Evolutionary conservation across 768 basidiomycete genomes (phyloP).

Genomic region (Termitomyces sp.): DNA sequence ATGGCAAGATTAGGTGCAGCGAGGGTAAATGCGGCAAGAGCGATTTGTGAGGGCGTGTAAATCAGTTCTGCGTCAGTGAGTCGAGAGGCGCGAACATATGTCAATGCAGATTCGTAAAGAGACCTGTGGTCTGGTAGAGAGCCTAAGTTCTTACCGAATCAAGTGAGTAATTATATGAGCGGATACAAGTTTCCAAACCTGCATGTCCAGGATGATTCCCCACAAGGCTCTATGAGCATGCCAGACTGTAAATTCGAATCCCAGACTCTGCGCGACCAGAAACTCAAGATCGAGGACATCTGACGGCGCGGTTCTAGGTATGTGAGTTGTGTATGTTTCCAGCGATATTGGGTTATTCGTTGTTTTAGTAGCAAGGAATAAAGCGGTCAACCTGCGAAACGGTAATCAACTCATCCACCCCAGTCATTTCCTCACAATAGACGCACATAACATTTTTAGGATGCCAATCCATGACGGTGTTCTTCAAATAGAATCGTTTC

Average conservation of each 20-base stretch:
- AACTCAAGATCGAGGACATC: conserved; percentile 96
- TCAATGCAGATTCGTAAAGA: conserved; percentile 61
- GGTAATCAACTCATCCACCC: conserved; percentile 1
- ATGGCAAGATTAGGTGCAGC: conserved; percentile 53
- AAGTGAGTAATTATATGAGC: not conserved
- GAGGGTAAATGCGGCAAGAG: conserved; percentile 70
- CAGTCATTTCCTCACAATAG: not conserved
- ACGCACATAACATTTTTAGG: conserved; percentile 96
- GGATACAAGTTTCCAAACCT: conserved; percentile 41
- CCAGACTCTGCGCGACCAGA: conserved; percentile 88
- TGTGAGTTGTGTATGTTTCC: conserved; percentile 76
- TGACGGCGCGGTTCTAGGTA: conserved; percentile 72
- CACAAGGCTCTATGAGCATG: conserved; percentile 84
- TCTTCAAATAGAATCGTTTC: conserved; percentile 95
- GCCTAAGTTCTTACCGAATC: conserved; percentile 45
- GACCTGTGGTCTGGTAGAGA: conserved; percentile 39
- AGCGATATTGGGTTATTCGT: conserved; percentile 92
- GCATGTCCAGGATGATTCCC: conserved; percentile 85
- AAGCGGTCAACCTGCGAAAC: conserved; percentile 74
- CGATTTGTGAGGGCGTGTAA: conserved; percentile 92
- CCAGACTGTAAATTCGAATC: conserved; percentile 93
- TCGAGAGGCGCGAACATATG: conserved; percentile 70
- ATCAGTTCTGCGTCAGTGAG: conserved; percentile 89
- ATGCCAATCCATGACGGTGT: conserved; percentile 99
- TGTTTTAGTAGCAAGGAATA: conserved; percentile 96